These are phyloP conservation scores for Epichloe hybrida DNA, from an alignment of 2,329 filamentous ascomycete species.

Conservation along the genomic window DNA sequence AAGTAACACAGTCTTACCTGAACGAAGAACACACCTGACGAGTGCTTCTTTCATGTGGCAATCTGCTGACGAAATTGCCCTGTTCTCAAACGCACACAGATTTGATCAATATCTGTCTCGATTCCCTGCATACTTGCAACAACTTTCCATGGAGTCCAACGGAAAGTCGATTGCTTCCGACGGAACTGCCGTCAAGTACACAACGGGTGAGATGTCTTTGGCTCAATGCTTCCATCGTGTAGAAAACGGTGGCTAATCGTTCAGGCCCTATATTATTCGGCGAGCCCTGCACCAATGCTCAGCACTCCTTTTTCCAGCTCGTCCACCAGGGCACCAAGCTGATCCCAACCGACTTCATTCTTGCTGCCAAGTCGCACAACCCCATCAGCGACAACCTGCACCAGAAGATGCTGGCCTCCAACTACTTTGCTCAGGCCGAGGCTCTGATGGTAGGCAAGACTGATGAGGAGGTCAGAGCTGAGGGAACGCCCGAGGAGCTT, in stretches of 20 bases:
- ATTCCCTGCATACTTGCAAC: conserved; percentile 97
- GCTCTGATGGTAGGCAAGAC: conserved; percentile 87
- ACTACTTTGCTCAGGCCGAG: conserved; percentile 83
- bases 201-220: conserved; percentile 46
- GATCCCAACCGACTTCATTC: conserved; percentile 95
- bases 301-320: conserved; percentile 99
- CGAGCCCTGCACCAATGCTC: conserved; percentile 95
- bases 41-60: background rate
- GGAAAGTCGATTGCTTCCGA: conserved; percentile 93
- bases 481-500: conserved; percentile 59
- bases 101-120: conserved; percentile 99
- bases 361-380: conserved; percentile 95
- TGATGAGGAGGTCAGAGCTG: conserved; percentile 62
- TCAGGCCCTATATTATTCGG: conserved; percentile 79
- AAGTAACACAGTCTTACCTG: conserved; percentile 25
- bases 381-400: conserved; percentile 83
- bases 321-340: conserved; percentile 98
- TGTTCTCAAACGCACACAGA: conserved; percentile 25
- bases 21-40: no score
- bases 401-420: conserved; percentile 90
- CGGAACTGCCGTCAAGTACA: conserved; percentile 86
- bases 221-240: background rate
- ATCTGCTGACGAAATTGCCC: background rate
- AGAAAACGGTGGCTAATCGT: background rate
- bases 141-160: conserved; percentile 99